A percentile compares a stretch with the other conserved stretches of the same genome.
Evolutionary conservation across 371 early-diverging fungal genomes (phyloP).

Genomic region (Mucor mucedo): DNA sequence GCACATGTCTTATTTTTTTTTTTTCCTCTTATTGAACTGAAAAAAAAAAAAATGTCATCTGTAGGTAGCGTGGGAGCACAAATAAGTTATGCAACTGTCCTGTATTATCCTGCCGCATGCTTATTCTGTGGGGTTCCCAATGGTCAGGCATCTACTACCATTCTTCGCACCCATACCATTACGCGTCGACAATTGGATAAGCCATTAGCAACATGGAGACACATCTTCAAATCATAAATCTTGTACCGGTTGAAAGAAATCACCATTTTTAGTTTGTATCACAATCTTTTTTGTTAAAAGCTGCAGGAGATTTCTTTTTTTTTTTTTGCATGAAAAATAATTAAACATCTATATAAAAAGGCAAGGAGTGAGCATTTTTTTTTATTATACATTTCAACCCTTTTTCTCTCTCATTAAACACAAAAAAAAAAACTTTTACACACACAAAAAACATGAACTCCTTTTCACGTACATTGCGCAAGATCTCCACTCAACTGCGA

Average conservation of each 20-base stretch:
- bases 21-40: no score
- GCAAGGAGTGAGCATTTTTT: background rate
- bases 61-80: no score
- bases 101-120: background rate
- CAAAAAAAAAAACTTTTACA: background rate
- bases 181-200: background rate
- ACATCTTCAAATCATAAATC: no score
- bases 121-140: background rate
- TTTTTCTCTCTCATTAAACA: background rate
- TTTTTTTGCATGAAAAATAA: background rate
- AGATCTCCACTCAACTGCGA: conserved; percentile 28
- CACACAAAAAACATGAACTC: conserved; percentile 29
- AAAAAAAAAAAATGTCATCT: no score
- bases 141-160: background rate
- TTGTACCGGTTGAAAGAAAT: no score
- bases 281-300: conserved; percentile 1
- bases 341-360: background rate
- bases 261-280: background rate
- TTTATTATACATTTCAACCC: background rate
- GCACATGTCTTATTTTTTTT: no score
- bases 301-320: conserved; percentile 1
- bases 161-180: no score
- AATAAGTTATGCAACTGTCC: no score
- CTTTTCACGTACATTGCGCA: conserved; percentile 35
- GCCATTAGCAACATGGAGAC: background rate